These are phyloP conservation scores for Petasospora fabianii DNA, from an alignment of 1,139 yeast genomes.

Conservation along the genomic window DNA sequence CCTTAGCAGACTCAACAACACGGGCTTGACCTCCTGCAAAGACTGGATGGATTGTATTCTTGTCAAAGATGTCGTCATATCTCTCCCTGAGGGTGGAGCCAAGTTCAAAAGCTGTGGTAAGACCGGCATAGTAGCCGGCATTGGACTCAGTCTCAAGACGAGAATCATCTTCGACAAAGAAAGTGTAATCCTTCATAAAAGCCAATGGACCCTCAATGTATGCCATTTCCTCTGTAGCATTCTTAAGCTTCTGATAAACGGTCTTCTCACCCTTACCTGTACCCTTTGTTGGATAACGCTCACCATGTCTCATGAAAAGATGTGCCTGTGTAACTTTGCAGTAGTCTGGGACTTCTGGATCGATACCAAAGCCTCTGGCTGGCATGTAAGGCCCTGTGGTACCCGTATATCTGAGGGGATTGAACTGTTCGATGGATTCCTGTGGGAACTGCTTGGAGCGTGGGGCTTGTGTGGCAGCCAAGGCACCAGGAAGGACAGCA, in stretches of 20 bases:
- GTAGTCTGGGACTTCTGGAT: conserved; percentile 42
- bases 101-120: conserved; percentile 16
- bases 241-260: conserved; percentile 26
- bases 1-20: conserved; percentile 36
- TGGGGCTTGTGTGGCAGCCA: conserved; percentile 6
- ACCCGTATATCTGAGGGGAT: conserved; percentile 35
- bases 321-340: conserved; percentile 65
- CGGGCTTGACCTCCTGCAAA: conserved; percentile 39
- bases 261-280: conserved; percentile 27
- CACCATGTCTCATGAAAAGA: conserved; percentile 68
- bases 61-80: conserved; percentile 36
- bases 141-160: conserved; percentile 28
- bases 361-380: conserved; percentile 41
- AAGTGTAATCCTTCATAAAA: conserved; percentile 37
- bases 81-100: conserved; percentile 34
- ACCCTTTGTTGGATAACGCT: conserved; percentile 51
- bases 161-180: conserved; percentile 26
- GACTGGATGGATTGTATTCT: conserved; percentile 32
- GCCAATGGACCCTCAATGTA: conserved; percentile 32
- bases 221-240: conserved; percentile 24
- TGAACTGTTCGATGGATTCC: conserved; percentile 29
- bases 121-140: conserved; percentile 36
- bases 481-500: neutral
- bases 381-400: conserved; percentile 44
- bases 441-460: conserved; percentile 28